phyloP scores from a whole-genome alignment of 352 stramenopile genomes.

The Globisporangium rhizosaccharum region DNA sequence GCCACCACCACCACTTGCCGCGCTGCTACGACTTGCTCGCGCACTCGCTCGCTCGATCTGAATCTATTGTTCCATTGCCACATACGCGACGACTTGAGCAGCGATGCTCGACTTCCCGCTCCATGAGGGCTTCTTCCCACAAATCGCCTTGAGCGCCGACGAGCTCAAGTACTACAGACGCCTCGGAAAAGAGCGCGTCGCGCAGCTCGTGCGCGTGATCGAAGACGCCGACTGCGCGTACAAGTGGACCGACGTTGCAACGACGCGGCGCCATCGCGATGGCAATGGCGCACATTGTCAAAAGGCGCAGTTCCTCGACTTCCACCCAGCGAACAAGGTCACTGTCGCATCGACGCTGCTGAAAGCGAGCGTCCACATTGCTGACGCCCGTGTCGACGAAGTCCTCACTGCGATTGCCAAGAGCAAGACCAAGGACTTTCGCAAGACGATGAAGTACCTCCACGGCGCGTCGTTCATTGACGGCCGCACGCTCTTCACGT shows the following conservation, averaged over 20 bases:
- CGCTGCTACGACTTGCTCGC: too few species aligned
- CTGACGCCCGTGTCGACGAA: conserved; percentile 56
- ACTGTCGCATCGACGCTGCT: conserved; percentile 51
- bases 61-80: not conserved
- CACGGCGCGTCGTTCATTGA: conserved; percentile 51
- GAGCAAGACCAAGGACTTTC: conserved; percentile 48
- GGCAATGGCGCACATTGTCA: conserved; percentile 21
- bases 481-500: conserved; percentile 64
- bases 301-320: conserved; percentile 62
- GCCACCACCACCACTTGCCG: too few species aligned
- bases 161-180: conserved; percentile 73
- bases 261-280: conserved; percentile 2
- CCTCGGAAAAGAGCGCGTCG: conserved; percentile 59
- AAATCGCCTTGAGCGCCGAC: conserved; percentile 64
- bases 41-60: too few species aligned
- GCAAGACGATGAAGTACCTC: conserved; percentile 44
- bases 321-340: conserved; percentile 49
- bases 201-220: conserved; percentile 58
- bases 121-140: conserved; percentile 71
- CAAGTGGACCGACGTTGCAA: conserved; percentile 38
- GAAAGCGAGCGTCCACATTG: conserved; percentile 57
- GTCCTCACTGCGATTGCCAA: conserved; percentile 53
- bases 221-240: conserved; percentile 72
- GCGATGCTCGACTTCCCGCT: conserved; percentile 46
- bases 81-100: not conserved